Evolutionary conservation across 352 stramenopile species (phyloP).

Genomic region (Phytophthora syringae): DNA sequence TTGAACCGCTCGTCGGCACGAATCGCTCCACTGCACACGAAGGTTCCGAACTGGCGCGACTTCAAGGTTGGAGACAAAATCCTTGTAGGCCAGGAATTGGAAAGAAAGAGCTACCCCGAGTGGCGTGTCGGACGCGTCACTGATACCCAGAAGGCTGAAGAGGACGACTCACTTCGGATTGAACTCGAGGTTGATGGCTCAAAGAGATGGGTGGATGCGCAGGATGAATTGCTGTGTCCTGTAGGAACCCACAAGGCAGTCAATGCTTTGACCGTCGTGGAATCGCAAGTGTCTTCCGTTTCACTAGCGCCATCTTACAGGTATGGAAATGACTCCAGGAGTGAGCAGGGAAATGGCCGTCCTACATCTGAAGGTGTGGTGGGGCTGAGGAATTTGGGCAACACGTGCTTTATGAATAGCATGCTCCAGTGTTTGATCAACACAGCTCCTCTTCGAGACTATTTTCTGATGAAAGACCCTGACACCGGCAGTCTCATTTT

Average conservation of each 20-base stretch:
- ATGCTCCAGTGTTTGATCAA: slow-evolving; percentile 95
- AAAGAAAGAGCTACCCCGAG: slow-evolving; percentile 54
- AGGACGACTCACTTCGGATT: slow-evolving; percentile 39
- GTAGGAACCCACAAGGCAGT: slow-evolving; percentile 62
- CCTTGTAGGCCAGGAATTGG: slow-evolving; percentile 50
- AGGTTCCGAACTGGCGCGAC: slow-evolving; percentile 72
- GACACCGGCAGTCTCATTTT: slow-evolving; percentile 46
- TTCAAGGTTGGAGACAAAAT: slow-evolving; percentile 64
- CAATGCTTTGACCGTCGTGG: slow-evolving; percentile 39
- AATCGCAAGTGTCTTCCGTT: slow-evolving; percentile 18
- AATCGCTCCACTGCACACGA: slow-evolving; percentile 92
- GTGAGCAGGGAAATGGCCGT: slow-evolving; percentile 57
- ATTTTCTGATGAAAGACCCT: slow-evolving; percentile 91
- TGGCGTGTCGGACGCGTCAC: slow-evolving; percentile 64
- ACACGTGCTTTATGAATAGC: slow-evolving; percentile 90
- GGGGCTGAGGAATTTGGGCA: slow-evolving; percentile 77
- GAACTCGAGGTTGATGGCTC: slow-evolving; percentile 53
- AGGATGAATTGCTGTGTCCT: slow-evolving; percentile 70
- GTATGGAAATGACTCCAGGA: slow-evolving; percentile 48
- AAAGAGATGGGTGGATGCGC: slow-evolving; percentile 59
- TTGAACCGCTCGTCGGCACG: slow-evolving; percentile 87
- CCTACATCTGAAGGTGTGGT: slow-evolving; percentile 71
- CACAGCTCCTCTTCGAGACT: slow-evolving; percentile 91
- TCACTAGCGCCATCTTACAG: slow-evolving; percentile 34
- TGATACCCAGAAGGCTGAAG: slow-evolving; percentile 31